Percentiles rank a stretch among this genome's conserved stretches.
These are phyloP conservation scores for Xylaria sp. DNA, from an alignment of 2,329 filamentous ascomycete species.

Conservation along the genomic window DNA sequence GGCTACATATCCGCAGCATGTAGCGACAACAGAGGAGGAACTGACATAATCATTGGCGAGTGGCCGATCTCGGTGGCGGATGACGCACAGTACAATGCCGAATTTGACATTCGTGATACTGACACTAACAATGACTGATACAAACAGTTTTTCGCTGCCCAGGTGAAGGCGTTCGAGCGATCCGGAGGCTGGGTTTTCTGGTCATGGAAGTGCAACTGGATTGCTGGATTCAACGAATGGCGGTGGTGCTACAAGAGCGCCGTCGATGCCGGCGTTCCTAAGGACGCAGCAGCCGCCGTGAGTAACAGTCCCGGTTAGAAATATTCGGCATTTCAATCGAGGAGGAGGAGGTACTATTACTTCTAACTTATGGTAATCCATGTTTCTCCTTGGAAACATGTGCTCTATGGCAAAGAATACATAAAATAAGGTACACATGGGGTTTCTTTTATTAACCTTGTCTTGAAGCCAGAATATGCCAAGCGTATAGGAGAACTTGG, in stretches of 20 bases:
- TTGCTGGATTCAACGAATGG: constrained; percentile 50
- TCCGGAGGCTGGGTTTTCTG: constrained; percentile 63
- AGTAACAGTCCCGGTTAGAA: constrained; percentile 30
- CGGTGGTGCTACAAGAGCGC: constrained; percentile 54
- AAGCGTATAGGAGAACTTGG: too few species aligned
- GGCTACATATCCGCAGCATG: constrained; percentile 58
- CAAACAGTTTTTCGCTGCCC: constrained; percentile 60
- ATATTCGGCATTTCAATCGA: background rate
- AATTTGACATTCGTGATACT: constrained; percentile 45
- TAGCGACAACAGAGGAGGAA: constrained; percentile 47
- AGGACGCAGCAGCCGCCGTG: constrained; percentile 32
- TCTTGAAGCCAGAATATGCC: too few species aligned
- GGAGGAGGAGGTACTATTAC: too few species aligned
- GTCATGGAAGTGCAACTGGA: constrained; percentile 58
- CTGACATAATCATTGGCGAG: constrained; percentile 61
- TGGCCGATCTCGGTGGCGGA: constrained; percentile 61
- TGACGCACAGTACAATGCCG: constrained; percentile 50
- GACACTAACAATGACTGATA: constrained; percentile 56
- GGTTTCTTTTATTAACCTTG: too few species aligned
- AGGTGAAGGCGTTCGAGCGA: constrained; percentile 60
- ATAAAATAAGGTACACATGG: too few species aligned
- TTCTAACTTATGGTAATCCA: too few species aligned
- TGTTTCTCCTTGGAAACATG: too few species aligned
- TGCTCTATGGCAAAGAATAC: too few species aligned
- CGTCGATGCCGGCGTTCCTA: constrained; percentile 35